A percentile compares a stretch with the other conserved stretches of the same genome.
Conservation (phyloP, 2,329 filamentous ascomycete species). For the Mycosphaerelloides madeirae region DNA sequence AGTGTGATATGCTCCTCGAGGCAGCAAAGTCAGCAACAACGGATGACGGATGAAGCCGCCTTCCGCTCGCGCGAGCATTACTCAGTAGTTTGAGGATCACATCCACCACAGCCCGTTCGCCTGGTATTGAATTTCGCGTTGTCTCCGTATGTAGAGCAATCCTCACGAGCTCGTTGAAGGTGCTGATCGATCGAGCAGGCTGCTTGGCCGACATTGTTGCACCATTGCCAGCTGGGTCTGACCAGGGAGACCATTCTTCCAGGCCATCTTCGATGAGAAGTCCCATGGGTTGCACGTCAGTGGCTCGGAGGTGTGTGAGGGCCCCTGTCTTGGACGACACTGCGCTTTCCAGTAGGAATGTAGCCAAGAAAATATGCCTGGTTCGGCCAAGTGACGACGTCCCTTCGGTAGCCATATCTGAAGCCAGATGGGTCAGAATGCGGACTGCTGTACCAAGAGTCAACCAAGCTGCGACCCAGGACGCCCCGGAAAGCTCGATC, state of each 20-base stretch:
- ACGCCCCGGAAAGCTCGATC: slow-evolving; percentile 56
- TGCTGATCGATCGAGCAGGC: slow-evolving; percentile 41
- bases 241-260: slow-evolving; percentile 73
- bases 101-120: not conserved
- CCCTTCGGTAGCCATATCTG: slow-evolving; percentile 8
- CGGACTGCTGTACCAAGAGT: slow-evolving; percentile 61
- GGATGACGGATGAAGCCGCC: slow-evolving; percentile 16
- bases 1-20: no score
- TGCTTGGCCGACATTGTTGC: slow-evolving; percentile 32
- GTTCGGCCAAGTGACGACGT: slow-evolving; percentile 20
- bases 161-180: slow-evolving; percentile 48
- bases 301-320: slow-evolving; percentile 46
- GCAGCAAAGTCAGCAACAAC: not conserved
- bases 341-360: slow-evolving; percentile 59
- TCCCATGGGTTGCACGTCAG: slow-evolving; percentile 46
- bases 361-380: slow-evolving; percentile 50
- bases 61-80: slow-evolving; percentile 13
- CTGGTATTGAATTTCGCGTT: no score
- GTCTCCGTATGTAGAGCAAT: slow-evolving; percentile 13
- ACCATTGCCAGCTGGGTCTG: slow-evolving; percentile 35
- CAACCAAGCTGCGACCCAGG: slow-evolving; percentile 58
- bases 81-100: slow-evolving; percentile 15
- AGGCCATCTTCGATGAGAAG: slow-evolving; percentile 60
- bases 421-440: slow-evolving; percentile 38
- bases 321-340: slow-evolving; percentile 50